Evolutionary conservation across 192 early-diverging fungal species (phyloP).

Genomic region (Lobosporangium transversale): DNA sequence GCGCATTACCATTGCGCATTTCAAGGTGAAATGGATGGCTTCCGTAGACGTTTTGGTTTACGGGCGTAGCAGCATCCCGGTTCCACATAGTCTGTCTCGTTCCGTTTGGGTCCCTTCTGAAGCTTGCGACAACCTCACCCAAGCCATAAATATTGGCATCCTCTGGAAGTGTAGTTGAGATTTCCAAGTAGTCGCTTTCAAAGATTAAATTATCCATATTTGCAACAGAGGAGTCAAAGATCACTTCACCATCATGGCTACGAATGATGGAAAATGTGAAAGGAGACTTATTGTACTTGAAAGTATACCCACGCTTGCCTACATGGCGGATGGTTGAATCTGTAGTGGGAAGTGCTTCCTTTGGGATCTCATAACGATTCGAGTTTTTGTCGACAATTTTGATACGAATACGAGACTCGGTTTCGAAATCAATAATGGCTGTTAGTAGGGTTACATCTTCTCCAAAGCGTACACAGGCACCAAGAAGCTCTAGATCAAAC

Average conservation of each 20-base stretch:
- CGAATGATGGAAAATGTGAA: constrained; percentile 58
- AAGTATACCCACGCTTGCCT: constrained; percentile 35
- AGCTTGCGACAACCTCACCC: constrained; percentile 66
- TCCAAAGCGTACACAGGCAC: constrained; percentile 53
- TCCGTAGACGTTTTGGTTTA: constrained; percentile 70
- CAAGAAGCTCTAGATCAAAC: constrained; percentile 5
- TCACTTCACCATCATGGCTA: constrained; percentile 39
- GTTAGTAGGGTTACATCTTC: constrained; percentile 52
- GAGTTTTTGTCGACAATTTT: constrained; percentile 52
- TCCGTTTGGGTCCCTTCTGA: constrained; percentile 59
- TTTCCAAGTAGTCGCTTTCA: constrained; percentile 73
- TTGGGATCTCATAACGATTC: constrained; percentile 58
- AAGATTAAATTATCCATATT: constrained; percentile 62
- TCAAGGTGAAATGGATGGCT: constrained; percentile 73
- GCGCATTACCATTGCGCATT: constrained; percentile 58
- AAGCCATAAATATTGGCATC: constrained; percentile 76
- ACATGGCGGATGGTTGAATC: constrained; percentile 21
- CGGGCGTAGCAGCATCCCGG: constrained; percentile 55
- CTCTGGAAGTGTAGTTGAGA: constrained; percentile 63
- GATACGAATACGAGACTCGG: constrained; percentile 61
- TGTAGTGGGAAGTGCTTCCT: constrained; percentile 36
- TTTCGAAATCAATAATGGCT: constrained; percentile 64
- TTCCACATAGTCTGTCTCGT: constrained; percentile 37
- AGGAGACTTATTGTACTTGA: constrained; percentile 50
- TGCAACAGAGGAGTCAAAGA: constrained; percentile 55